Evolutionary conservation across 164 flowering plant genomes (phyloP).

Genomic region (Houttuynia cordata): DNA sequence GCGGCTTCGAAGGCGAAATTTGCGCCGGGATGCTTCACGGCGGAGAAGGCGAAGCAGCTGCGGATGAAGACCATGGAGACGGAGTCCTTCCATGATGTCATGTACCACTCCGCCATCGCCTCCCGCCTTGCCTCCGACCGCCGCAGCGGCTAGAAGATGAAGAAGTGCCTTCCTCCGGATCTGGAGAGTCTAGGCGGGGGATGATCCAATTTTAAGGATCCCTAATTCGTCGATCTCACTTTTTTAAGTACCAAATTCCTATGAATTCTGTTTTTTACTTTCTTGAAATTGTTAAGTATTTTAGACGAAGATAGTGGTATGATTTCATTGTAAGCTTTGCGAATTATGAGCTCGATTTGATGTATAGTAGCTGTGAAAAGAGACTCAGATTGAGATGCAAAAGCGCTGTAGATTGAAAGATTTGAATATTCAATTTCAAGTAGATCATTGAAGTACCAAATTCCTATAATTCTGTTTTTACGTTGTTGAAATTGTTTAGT

Average conservation of each 20-base stretch:
- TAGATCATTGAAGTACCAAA: too few species aligned
- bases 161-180: neutral
- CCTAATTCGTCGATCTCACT: neutral
- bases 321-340: too few species aligned
- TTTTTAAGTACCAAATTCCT: neutral
- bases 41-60: slow-evolving; percentile 69
- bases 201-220: neutral
- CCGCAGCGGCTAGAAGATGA: neutral
- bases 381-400: too few species aligned
- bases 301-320: too few species aligned
- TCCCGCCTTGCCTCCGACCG: slow-evolving; percentile 72
- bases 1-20: slow-evolving; percentile 8
- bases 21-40: slow-evolving; percentile 57
- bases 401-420: too few species aligned
- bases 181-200: neutral
- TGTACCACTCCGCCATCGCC: slow-evolving; percentile 92
- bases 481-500: too few species aligned
- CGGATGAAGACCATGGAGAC: slow-evolving; percentile 46
- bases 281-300: too few species aligned
- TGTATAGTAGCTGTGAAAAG: too few species aligned
- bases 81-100: slow-evolving; percentile 52
- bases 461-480: too few species aligned
- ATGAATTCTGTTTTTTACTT: too few species aligned
- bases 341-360: too few species aligned
- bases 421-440: too few species aligned